A percentile compares a stretch with the other conserved stretches of the same genome.
These are phyloP conservation scores for Urochloa ruziziensis DNA, from an alignment of 176 grass and related monocot genomes.

Conservation along the genomic window DNA sequence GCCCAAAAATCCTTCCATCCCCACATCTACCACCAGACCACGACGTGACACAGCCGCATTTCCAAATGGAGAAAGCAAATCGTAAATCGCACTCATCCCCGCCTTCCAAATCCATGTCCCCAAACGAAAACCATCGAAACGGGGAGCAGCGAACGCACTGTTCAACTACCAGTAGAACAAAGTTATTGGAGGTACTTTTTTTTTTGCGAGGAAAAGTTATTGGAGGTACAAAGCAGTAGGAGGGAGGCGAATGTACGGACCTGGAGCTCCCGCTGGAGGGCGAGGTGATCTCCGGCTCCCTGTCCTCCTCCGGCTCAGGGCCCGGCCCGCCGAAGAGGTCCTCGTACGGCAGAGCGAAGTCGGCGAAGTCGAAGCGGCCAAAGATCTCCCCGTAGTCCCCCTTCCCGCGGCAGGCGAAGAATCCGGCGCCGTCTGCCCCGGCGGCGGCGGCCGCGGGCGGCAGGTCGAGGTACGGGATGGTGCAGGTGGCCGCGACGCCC, in stretches of 20 bases:
- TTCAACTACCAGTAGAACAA: background rate
- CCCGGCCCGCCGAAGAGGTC: conserved; percentile 53
- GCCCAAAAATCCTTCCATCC: background rate
- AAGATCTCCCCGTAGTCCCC: conserved; percentile 90
- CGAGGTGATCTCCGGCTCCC: conserved; percentile 32
- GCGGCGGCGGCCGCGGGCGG: conserved; percentile 26
- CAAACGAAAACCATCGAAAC: background rate
- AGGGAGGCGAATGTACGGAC: background rate
- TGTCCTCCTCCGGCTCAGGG: background rate
- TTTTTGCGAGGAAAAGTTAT: no score
- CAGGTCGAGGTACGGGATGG: conserved; percentile 91
- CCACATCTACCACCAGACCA: background rate
- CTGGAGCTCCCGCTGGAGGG: conserved; percentile 46
- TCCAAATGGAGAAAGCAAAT: conserved; percentile 17
- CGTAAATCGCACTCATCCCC: background rate
- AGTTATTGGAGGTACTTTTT: no score
- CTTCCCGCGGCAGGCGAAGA: conserved; percentile 40
- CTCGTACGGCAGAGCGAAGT: conserved; percentile 76
- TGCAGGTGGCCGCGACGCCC: conserved; percentile 55
- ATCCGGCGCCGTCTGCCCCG: background rate
- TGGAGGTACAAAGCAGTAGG: no score
- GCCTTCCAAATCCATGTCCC: conserved; percentile 3
- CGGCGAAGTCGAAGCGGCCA: conserved; percentile 55
- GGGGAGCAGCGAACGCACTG: background rate
- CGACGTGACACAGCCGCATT: conserved; percentile 12